Evolutionary conservation across 192 early-diverging fungal species (phyloP), one percentile per base, ranked within the genome.

Genomic region (Haplosporangium gracile): DNA sequence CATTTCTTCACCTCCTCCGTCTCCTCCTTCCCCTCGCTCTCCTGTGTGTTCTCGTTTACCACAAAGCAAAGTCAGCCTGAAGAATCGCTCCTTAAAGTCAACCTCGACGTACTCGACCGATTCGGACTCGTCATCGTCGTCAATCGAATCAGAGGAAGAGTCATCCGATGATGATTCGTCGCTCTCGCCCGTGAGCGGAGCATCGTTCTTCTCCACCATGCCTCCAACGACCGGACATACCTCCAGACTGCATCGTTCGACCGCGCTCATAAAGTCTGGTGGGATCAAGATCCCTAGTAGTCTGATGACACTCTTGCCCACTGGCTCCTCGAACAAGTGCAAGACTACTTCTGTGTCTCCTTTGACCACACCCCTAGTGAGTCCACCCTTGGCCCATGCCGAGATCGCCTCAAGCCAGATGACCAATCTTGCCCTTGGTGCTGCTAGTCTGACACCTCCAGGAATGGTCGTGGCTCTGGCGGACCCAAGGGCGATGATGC

Each of bases 231-330:
- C 65, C 45, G 26, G 51, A n/a, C 24, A 70, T 8, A 13, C 43
- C 70, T 8, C 26, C 82, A n/a, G 51, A n/a, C 1, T 49, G 51
- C 4, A 36, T 2, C 63, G 68, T 1, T 76, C 81, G 24, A 4
- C n/a, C 1, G 43, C 70, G 4, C 69, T 79, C 26, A 40, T 77
- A 5, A 79, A 76, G 32, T 65, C 83, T 2, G 42, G 57, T 26
- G 49, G 74, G 20, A 80, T 86, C 75, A 86, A 74, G 68, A 77
- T 86, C 36, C 75, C 83, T 2, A 65, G 69, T 29, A 80, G 75
- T 69, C 43, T 86, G 24, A 80, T 79, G 53, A 86, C 72, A 4
- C 60, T 86, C 22, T 38, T 85, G 24, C 83, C 83, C 5, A 72
- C 24, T 65, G 18, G 69, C 69, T 53, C 15, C 29, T 32, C 29